Evolutionary conservation across 1,139 yeast genomes (phyloP).

Genomic region (Debaryomyces nepalensis): DNA sequence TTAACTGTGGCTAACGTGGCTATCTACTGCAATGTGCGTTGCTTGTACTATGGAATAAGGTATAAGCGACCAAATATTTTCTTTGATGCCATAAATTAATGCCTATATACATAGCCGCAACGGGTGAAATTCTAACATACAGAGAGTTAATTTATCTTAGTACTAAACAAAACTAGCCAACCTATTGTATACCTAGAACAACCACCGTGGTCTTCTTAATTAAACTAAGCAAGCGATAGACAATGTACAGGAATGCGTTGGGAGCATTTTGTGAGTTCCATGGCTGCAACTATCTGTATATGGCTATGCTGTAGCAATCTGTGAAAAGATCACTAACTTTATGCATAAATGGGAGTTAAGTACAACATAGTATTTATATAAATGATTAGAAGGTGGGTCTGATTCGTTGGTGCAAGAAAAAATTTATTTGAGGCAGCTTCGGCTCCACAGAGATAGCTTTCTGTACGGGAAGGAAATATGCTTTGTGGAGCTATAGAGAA

Average conservation of each 20-base stretch:
- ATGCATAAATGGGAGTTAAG: too few relatives aligned
- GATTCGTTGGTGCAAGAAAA: too few relatives aligned
- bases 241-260: constrained; percentile 1
- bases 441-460: background rate
- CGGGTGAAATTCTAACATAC: background rate
- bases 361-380: too few relatives aligned
- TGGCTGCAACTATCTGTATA: constrained; percentile 10
- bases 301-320: too few relatives aligned
- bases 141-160: too few relatives aligned
- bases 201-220: constrained; percentile 3
- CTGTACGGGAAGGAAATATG: background rate
- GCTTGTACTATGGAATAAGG: background rate
- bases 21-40: background rate
- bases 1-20: constrained; percentile 6
- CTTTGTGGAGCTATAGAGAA: constrained; percentile 5
- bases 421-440: too few relatives aligned
- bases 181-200: background rate
- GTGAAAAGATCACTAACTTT: too few relatives aligned
- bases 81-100: background rate
- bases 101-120: background rate
- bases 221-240: background rate
- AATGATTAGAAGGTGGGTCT: too few relatives aligned
- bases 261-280: too few relatives aligned
- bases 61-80: background rate
- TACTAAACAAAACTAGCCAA: too few relatives aligned